Evolutionary conservation across 1,139 yeast species (phyloP), one percentile per base, ranked within the genome.

Genomic region (Torulaspora pretoriensis): DNA sequence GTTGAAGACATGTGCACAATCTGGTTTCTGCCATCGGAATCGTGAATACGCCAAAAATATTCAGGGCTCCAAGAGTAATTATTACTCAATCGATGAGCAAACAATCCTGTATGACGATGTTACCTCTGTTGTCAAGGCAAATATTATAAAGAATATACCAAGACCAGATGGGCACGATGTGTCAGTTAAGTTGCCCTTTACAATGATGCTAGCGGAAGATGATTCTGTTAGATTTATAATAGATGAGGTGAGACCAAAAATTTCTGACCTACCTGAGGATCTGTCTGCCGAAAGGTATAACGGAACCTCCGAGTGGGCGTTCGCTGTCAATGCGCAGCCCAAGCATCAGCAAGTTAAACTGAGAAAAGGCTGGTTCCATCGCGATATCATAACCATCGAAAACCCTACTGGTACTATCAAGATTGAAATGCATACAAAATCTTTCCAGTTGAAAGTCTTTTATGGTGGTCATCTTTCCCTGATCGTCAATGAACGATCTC

Each of bases 21-120:
- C 90, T 16, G 95, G 97, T 7, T 90, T 92, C 62, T 92, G 98
- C 63, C 69, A 75, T 41, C 73, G 98, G 60, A 88, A 92, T 59
- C 69, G 94, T 43, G 79, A 78, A 49, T 89, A 76, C 63, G 92
- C 94, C 2, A 58, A 63, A 12, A 65, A 72, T 40, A 73, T 83
- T 12, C 50, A 61, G 1, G 55, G 60, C 4, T 52, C 60, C 2
- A 63, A 69, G 51, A 58, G 56, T 22, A 67, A 80, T 1, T 76
- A 78, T 14, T 90, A 89, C 61, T 54, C 71, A 1, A 60, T 90
- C 28, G 81, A 78, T 49, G 54, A 68, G 2, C 50, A 57, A 0
- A 61, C 77, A 1, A 50, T 82, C 0, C 45, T 58, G 2, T 51
- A 72, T 4, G 54, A 57, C 29, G 55, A 53, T 10, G 47, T 46